Percentiles rank a stretch among this genome's conserved stretches.
These are phyloP conservation scores for Brassica nigra DNA, from an alignment of 345 rosid genomes.

Conservation along the genomic window DNA sequence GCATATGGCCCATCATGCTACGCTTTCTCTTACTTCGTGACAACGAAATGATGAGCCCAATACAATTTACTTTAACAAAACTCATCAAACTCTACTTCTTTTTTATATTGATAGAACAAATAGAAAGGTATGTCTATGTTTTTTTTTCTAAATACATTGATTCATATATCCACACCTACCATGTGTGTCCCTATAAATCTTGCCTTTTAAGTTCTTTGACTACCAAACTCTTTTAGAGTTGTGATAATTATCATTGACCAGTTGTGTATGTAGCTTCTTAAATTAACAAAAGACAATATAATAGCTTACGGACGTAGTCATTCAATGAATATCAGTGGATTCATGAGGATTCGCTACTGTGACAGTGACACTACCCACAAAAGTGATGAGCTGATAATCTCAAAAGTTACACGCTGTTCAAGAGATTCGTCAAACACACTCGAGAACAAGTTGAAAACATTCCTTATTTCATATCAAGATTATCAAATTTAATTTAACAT, in stretches of 20 bases:
- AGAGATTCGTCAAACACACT: conserved; percentile 1
- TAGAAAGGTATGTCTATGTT: not conserved
- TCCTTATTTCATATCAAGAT: not conserved
- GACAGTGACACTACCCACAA: not conserved
- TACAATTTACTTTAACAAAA: not conserved
- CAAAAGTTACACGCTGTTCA: not conserved
- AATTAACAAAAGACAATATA: conserved; percentile 13
- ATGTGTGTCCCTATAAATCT: conserved; percentile 23
- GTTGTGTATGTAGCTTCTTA: conserved; percentile 15
- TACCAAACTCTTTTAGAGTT: conserved; percentile 21
- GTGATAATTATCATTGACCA: conserved; percentile 32
- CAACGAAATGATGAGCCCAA: conserved; percentile 36
- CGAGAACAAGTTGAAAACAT: not conserved
- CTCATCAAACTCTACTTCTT: conserved; percentile 12
- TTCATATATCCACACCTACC: conserved; percentile 5
- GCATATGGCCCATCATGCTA: conserved; percentile 29
- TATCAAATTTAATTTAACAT: conserved; percentile 1
- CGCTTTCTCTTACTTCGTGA: conserved; percentile 31
- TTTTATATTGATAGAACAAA: not conserved
- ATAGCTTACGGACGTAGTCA: conserved; percentile 11
- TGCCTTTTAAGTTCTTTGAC: conserved; percentile 36
- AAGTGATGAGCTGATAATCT: not conserved
- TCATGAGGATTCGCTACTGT: not conserved
- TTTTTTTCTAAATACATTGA: not conserved
- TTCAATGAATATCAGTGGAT: conserved; percentile 12